Evolutionary conservation across 257 asterid species (phyloP).

Genomic region (Capsicum chinense): DNA sequence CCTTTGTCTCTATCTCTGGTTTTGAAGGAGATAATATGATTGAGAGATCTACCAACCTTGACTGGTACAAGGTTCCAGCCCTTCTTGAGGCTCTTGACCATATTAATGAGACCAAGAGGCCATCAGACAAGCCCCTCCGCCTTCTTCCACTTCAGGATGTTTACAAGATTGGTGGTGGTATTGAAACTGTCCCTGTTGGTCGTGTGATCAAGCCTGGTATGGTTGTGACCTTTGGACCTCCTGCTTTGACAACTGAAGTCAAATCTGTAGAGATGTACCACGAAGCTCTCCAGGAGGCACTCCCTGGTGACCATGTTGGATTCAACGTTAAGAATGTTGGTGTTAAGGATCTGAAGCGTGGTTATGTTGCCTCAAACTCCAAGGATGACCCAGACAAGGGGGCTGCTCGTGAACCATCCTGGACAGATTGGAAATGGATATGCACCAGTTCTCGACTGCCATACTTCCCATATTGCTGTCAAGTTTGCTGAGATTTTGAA

Average conservation of each 20-base stretch:
- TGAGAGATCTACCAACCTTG: too few relatives aligned
- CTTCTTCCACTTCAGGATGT: too few relatives aligned
- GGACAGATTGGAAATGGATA: conserved; percentile 74
- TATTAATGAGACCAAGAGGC: too few relatives aligned
- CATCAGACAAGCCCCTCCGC: too few relatives aligned
- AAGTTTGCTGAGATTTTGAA: too few relatives aligned
- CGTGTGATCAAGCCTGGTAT: conserved; percentile 52
- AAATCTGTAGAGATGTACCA: conserved; percentile 86
- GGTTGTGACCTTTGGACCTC: conserved; percentile 65
- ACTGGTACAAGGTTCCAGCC: too few relatives aligned
- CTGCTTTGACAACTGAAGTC: conserved; percentile 74
- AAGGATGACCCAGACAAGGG: conserved; percentile 78
- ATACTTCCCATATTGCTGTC: conserved; percentile 58
- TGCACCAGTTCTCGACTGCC: conserved; percentile 71
- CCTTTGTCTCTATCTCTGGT: background rate
- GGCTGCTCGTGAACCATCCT: conserved; percentile 78
- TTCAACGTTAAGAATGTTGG: conserved; percentile 81
- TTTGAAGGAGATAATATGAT: background rate
- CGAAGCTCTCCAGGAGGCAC: conserved; percentile 42
- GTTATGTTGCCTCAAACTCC: conserved; percentile 74
- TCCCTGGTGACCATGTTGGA: conserved; percentile 80
- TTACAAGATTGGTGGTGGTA: conserved; percentile 73
- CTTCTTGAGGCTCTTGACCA: too few relatives aligned
- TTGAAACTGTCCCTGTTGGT: conserved; percentile 79
- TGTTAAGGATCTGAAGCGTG: conserved; percentile 83